Conservation (phyloP, 495 filamentous ascomycete species). For the Sporormia fimetaria region DNA sequence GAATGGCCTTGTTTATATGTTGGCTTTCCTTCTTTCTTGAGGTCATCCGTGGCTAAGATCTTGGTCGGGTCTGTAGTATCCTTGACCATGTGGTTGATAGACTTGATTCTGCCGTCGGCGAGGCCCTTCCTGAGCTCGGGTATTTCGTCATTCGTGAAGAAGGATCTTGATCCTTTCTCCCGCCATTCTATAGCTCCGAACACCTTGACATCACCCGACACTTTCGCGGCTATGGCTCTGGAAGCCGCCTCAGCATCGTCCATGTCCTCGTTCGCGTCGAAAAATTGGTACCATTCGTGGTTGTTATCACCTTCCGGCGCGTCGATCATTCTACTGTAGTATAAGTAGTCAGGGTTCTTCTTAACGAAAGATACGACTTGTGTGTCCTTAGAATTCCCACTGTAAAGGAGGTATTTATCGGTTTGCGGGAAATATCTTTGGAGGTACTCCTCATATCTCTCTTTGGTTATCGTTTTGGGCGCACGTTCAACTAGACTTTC, state of each 20-base stretch:
- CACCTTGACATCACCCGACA: neutral
- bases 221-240: neutral
- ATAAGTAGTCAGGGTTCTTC: neutral
- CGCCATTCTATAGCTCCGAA: constrained; percentile 1
- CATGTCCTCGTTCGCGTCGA: neutral
- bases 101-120: neutral
- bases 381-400: neutral
- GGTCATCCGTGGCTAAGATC: neutral
- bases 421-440: neutral
- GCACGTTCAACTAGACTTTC: neutral
- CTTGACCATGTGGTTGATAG: constrained; percentile 1
- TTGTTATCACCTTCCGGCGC: neutral
- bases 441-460: constrained; percentile 1
- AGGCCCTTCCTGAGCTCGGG: neutral
- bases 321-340: neutral
- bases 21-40: neutral
- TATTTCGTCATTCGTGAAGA: neutral
- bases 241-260: constrained; percentile 1
- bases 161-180: neutral
- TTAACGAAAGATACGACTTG: neutral
- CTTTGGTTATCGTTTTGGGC: neutral
- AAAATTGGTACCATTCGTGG: constrained; percentile 1
- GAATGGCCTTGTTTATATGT: neutral
- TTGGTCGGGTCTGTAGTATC: neutral
- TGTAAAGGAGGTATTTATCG: constrained; percentile 1